A percentile compares a stretch with the other conserved stretches of the same genome.
phyloP scores from a whole-genome alignment of 202 grass and related monocot genomes.

The Panicum hallii region DNA sequence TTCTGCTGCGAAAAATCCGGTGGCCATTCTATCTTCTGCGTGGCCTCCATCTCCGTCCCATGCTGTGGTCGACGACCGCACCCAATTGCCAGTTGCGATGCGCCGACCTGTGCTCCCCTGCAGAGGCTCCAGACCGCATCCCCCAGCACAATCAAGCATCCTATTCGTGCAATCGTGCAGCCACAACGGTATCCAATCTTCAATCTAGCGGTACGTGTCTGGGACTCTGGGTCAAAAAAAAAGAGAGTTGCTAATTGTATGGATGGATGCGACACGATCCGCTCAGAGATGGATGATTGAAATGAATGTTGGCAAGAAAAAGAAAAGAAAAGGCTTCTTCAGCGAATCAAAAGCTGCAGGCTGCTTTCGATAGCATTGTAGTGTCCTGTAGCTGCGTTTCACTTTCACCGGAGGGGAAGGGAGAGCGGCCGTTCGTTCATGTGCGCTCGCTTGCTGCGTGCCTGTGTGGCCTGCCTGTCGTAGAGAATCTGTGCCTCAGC shows the following conservation, averaged over 20 bases:
- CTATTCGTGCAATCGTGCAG: not conserved
- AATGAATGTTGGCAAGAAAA: not conserved
- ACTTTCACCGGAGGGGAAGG: not conserved
- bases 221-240: not conserved
- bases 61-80: not conserved
- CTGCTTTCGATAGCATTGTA: too few relatives aligned
- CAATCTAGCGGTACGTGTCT: not conserved
- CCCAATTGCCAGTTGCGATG: not conserved
- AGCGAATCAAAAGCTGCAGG: not conserved
- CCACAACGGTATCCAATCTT: not conserved
- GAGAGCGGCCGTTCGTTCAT: not conserved
- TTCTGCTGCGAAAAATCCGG: not conserved
- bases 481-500: slow-evolving; percentile 45
- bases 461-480: not conserved
- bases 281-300: not conserved
- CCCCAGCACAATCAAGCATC: not conserved
- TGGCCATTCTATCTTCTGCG: not conserved
- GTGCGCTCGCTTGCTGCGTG: not conserved
- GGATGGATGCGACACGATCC: not conserved
- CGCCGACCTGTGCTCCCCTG: not conserved
- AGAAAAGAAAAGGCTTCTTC: not conserved
- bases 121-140: not conserved
- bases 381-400: not conserved
- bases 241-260: not conserved
- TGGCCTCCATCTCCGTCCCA: not conserved